Evolutionary conservation across 2,329 filamentous ascomycete genomes (phyloP), one percentile per base, ranked within the genome.

Genomic region (Myriosclerotinia curreyana): DNA sequence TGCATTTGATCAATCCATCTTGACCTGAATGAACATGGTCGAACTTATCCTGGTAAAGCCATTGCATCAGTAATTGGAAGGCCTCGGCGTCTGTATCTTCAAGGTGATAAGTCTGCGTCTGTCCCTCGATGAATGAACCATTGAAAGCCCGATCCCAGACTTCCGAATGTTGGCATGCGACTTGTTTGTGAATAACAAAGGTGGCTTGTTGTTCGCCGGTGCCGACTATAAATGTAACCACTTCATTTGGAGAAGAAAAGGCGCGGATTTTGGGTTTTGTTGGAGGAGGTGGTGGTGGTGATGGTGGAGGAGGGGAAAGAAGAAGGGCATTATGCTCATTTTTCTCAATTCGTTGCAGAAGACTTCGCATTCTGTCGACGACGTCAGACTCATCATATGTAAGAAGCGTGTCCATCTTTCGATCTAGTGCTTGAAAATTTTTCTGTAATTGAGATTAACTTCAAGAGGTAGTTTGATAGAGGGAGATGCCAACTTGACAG

Each of bases 111-210:
- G 31, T 54, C 11, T 62, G 60, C 6, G 40, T 62, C 14, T 48
- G 22, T 20, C 50, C 51, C 12, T 62, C 60, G 20, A 56, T 15
- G n/a, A 62, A 62, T 2, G 9, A 0, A 5, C 38, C 12, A 11
- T 46, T 62, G 51, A 62, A 62, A 38, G 60, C 60, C 6, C 50
- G 25, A 22, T 54, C n/a, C 60, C 40, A 62, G n/a, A 58, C 9
- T 28, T 40, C 36, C 1, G 61, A 63, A 22, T 49, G 31, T 3
- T 42, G 20, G 28, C 61, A 63, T 17, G 52, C 52, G 17, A 63
- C 4, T 25, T 40, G 8, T 22, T 58, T 63, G 31, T 63, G 51
- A 20, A 63, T 34, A 20, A 28, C 3, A 50, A 63, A 63, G 2
- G 17, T 38, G 3, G 22, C n/a, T 28, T 55, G 17, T 2, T 17